Base-by-base conservation (phyloP, 2,329 filamentous ascomycete species). In the Aspergillus persii region DNA sequence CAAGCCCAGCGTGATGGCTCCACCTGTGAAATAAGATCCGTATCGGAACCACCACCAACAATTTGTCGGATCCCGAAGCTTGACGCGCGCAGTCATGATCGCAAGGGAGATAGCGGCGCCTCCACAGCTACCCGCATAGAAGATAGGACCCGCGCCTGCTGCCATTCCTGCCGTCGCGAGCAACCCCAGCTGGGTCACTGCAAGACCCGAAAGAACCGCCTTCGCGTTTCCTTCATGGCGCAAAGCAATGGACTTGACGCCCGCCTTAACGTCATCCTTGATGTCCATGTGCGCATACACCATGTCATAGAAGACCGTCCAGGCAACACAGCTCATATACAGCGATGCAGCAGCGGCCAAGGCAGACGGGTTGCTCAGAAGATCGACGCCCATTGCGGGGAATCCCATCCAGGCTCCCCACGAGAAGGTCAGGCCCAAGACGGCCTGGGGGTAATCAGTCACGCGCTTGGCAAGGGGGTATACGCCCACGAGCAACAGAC, bases 11-110 rank as follows among this genome's bases (percentile, higher is more conserved):
- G 81, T 78, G 56, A 88, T 85, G 1, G 78, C 82, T 18, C 85
- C 84, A 26, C 85, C 85, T 18, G 85, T 87, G 59, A 87, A 77
- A 79, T 84, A 84, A 44, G 83, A 84, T 27, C 85, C 85, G 57
- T 85, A 83, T 58, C 79, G 83, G 66, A 88, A 88, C 85, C 85
- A 88, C 80, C 82, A 85, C 83, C 84, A 86, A 65, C 85, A 87
- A 65, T 62, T 76, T 75, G 52, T 85, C 82, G 54, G 80, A 81
- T 60, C 84, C 82, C 61, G 36, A n/a, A 88, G 67, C 56, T 81
- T 79, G 30, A 87, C 85, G 60, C 77, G 81, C 74, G 80, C 81
- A 23, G 87, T 86, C 83, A 87, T 87, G 15, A 81, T 79, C 1
- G 77, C 83, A 27, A 87, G 74, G 2, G 84, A 81, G 36, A 80